Base-by-base conservation (phyloP, 768 basidiomycete genomes). In the Auriculariales sp. region DNA sequence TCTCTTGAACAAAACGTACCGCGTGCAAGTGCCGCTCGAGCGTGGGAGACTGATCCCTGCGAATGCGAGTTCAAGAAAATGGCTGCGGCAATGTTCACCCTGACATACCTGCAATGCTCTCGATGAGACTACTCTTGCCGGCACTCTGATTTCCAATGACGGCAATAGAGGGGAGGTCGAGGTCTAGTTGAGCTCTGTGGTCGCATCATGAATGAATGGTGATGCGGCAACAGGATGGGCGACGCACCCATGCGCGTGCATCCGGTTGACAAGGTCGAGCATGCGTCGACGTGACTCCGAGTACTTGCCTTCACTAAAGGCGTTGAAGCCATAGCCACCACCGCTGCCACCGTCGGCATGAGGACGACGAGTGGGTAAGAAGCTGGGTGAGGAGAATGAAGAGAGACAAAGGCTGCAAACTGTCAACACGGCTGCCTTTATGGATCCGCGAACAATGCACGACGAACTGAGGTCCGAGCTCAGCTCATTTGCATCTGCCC, bases 61-160 rank as follows among this genome's bases (percentile, higher is more conserved):
- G 14, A 28, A 39, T 17, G 11, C 24, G 11, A 11, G 11, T 25
- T 25, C 27, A 25, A 6, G 34, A 15, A 19, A 24, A 19, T n/a
- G 5, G 6, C n/a, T 17, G 15, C 28, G 14, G 9, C 17, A 14
- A 22, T 12, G 19, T 10, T 3, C 11, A 25, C 14, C 2, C 17
- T 2, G 11, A 24, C 2, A 22, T 24, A 4, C 56, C 49, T 0
- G 82, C 83, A 39, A 87, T 84, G 0, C 79, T 73, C 55, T 87
- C 83, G 11, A 87, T 85, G 3, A 86, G 68, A 0, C 83, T 86
- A 0, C 81, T 83, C 56, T 86, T 86, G 0, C 84, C 84, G 0
- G 80, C 81, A 39, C 78, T 81, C 54, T 86, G 84, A 2, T 69
- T 72, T 0, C 84, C 83, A 15, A 84, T 73, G 34, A 84, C 84